Evolutionary conservation across 352 stramenopile species (phyloP), one percentile per base, ranked within the genome.

Genomic region (Pythium brassicae): DNA sequence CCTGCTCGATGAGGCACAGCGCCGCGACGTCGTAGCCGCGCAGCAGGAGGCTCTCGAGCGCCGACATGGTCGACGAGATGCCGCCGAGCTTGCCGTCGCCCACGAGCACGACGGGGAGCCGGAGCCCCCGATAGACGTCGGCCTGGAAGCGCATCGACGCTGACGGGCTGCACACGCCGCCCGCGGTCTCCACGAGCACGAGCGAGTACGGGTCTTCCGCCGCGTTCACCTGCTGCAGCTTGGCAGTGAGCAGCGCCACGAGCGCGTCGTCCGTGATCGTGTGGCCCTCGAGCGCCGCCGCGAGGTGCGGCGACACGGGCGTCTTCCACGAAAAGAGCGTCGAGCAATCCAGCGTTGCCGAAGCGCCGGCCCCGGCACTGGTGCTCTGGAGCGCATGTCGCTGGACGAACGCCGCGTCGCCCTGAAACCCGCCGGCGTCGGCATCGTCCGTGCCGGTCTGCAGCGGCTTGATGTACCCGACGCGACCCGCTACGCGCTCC

Each of bases 31-130:
- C 86, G 65, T 98, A 98, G 11, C 95, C 84, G 20, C 96, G 83
- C 59, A 89, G 77, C 53, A 96, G 61, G 15, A 99, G 69, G 22
- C 88, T 94, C 62, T 99, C 96, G 6, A 98, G 66, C 14, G 94
- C 84, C 6, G 91, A 92, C 57, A 99, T 79, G 11, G 95, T 99
- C 19, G 84, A 86, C 43, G 94, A 97, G 60, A 98, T 98, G 8
- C 96, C 96, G 52, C 96, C 96, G 6, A 99, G 81, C 57, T 93
- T 92, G 40, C 93, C 94, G 66, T 99, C 96, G n/a, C 96, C 96
- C 29, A 99, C 86, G 9, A 99, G 78, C 55, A 99, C 80, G 5
- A 97, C 89, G 10, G 91, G 92, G 7, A 98, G 70, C 11, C 82
- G 71, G 34, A 98, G 72, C 6, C 80, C 67, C 25, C 88, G 79